Evolutionary conservation across 441 rosid genomes (phyloP), one percentile per base, ranked within the genome.

Genomic region (Arabidopsis hybrid): DNA sequence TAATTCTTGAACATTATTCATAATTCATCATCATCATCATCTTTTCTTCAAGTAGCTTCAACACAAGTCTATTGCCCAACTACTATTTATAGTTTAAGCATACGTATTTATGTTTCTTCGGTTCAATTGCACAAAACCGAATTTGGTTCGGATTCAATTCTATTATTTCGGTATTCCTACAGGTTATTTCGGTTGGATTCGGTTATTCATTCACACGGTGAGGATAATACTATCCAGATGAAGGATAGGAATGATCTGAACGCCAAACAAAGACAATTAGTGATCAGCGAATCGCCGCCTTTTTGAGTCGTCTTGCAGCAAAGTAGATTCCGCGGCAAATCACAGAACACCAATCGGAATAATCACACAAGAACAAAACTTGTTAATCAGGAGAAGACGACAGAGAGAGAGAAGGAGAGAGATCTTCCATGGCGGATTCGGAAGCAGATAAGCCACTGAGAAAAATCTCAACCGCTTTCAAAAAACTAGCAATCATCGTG

Each of bases 391-490:
- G 21, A 59, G 35, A 10, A 59, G 60, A 31, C 6, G 11, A 32
- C 18, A 21, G 26, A 17, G 42, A 31, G 42, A 36, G 69, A 65
- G n/a, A 29, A 60, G 46, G 17, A 36, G 8, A 52, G 75, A 50
- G 59, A 71, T 75, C 77, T 64, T 36, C 51, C 8, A 90, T 87
- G 92, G 91, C 84, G 80, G 80, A 78, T 66, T 69, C 60, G 10
- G 82, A 47, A 56, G 70, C 62, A 43, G 87, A 82, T 14, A 95
- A 81, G 73, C 91, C 90, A 14, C 86, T 95, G 40, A 78, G 85
- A 39, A 88, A 83, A 76, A 92, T 95, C 51, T 69, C 97, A 4
- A 89, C 76, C 18, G 85, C 97, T 34, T 94, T 92, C 82, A 87
- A 83, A 69, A 93, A 85, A 60, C 83, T 95, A 1, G 90, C 91